Conservation (phyloP, 805 yeast genomes). For the Limtongia smithiae region DNA sequence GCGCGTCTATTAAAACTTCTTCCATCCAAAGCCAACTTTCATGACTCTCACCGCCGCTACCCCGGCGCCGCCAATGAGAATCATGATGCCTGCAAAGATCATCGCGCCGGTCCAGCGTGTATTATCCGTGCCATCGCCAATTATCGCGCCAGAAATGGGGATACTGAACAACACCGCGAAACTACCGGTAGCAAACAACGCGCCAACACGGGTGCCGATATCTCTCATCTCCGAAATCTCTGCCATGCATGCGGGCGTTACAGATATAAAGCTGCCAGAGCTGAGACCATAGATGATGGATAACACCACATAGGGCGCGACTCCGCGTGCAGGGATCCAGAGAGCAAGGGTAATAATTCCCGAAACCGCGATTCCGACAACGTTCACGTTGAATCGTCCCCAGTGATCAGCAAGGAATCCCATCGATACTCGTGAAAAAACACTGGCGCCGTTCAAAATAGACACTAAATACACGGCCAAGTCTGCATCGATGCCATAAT, state of each 20-base stretch:
- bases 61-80: constrained; percentile 20
- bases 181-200: constrained; percentile 54
- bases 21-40: no score
- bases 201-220: constrained; percentile 50
- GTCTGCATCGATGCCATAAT: constrained; percentile 20
- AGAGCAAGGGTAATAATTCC: constrained; percentile 48
- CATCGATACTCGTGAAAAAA: constrained; percentile 52
- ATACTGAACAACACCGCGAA: constrained; percentile 41
- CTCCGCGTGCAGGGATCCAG: constrained; percentile 62
- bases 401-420: constrained; percentile 50
- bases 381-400: constrained; percentile 57
- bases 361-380: constrained; percentile 45
- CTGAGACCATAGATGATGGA: constrained; percentile 35
- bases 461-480: constrained; percentile 3
- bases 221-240: constrained; percentile 27
- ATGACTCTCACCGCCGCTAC: no score
- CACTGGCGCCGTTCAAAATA: constrained; percentile 12
- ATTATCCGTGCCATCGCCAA: neutral
- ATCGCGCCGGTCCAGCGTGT: neutral
- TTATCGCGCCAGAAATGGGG: constrained; percentile 21
- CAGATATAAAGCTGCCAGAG: constrained; percentile 35
- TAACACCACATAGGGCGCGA: constrained; percentile 29
- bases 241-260: constrained; percentile 35
- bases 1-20: no score
- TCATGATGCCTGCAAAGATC: constrained; percentile 31